Conservation (phyloP, 2,329 filamentous ascomycete genomes). For the Didymella pomorum region DNA sequence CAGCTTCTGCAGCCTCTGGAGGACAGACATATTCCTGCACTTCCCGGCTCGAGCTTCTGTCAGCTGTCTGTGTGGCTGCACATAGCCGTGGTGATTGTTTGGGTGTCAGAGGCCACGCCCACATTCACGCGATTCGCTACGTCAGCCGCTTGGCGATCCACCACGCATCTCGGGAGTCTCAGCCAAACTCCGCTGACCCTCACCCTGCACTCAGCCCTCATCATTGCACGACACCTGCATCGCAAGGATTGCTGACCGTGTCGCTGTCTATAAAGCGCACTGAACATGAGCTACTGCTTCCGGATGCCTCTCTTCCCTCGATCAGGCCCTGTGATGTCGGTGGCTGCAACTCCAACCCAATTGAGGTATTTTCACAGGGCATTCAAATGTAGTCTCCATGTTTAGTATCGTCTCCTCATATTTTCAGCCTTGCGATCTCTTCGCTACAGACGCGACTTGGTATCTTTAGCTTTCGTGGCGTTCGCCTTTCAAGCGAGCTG, state of each 20-base stretch:
- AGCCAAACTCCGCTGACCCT: conserved; percentile 7
- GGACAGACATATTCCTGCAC: conserved; percentile 33
- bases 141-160: conserved; percentile 21
- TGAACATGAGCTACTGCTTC: background rate
- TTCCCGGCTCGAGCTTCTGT: conserved; percentile 4
- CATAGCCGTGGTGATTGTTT: conserved; percentile 14
- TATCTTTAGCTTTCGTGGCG: conserved; percentile 8
- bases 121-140: conserved; percentile 18
- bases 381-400: background rate
- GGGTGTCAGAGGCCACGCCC: conserved; percentile 16
- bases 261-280: background rate
- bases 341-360: background rate
- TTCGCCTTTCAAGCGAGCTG: conserved; percentile 13
- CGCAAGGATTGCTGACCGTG: conserved; percentile 1
- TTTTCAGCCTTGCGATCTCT: background rate
- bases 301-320: background rate
- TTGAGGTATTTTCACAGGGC: background rate
- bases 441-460: background rate
- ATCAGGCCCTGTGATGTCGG: background rate
- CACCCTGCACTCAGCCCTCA: conserved; percentile 19
- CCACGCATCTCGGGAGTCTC: conserved; percentile 9
- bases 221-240: background rate
- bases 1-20: conserved; percentile 52
- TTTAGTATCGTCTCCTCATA: background rate
- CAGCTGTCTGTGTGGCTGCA: conserved; percentile 12